Conservation (phyloP, 2,329 filamentous ascomycete species). For the Aspergillus cejpii region DNA sequence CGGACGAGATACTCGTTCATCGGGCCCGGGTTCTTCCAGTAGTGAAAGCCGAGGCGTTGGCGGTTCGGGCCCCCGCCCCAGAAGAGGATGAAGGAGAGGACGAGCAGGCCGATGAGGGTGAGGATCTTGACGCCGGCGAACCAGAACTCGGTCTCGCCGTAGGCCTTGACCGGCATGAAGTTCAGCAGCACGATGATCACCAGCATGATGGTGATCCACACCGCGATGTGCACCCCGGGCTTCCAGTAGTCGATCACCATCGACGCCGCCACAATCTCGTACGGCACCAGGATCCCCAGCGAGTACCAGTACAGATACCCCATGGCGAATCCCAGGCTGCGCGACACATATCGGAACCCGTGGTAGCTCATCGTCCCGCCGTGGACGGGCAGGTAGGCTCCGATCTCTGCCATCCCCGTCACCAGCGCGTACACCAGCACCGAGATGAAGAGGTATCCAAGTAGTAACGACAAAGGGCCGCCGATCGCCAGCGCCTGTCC, state of each 20-base stretch:
- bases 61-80: conserved; percentile 50
- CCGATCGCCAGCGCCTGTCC: conserved; percentile 48
- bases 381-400: conserved; percentile 41
- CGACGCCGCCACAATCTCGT: conserved; percentile 59
- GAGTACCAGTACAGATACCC: conserved; percentile 46
- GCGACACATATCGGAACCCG: conserved; percentile 39
- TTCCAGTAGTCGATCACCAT: conserved; percentile 61
- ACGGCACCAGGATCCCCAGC: conserved; percentile 43
- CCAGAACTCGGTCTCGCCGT: conserved; percentile 52
- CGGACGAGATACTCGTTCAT: conserved; percentile 45
- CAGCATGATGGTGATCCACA: conserved; percentile 53
- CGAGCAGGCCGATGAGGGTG: conserved; percentile 46
- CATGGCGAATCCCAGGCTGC: conserved; percentile 40
- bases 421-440: conserved; percentile 44
- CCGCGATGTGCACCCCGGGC: conserved; percentile 38
- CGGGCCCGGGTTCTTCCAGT: conserved; percentile 45
- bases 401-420: conserved; percentile 40
- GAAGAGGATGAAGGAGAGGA: conserved; percentile 51
- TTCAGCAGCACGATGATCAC: conserved; percentile 51
- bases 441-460: conserved; percentile 49
- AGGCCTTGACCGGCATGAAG: conserved; percentile 44
- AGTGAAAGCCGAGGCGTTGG: conserved; percentile 47
- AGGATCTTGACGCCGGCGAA: conserved; percentile 49
- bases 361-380: conserved; percentile 42
- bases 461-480: conserved; percentile 47